Evolutionary conservation across 192 early-diverging fungal species (phyloP).

Genomic region (Martensiomyces pterosporus): DNA sequence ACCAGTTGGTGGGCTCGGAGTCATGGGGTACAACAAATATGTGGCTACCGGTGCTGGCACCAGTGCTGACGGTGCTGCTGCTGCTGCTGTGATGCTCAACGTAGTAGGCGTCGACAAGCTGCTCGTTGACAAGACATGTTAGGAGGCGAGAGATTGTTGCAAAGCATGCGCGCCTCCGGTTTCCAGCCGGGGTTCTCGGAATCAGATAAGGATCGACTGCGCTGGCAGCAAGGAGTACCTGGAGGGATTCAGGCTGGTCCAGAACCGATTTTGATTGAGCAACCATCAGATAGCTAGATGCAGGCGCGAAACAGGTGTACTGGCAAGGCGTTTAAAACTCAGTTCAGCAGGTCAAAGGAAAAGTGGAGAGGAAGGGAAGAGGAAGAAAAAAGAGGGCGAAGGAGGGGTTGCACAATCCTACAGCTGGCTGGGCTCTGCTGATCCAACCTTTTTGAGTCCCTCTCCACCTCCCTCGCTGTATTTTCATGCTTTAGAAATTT

Average conservation of each 20-base stretch:
- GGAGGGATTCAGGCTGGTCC: slow-evolving; percentile 5
- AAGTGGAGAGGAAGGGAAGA: too few species aligned
- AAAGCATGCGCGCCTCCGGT: slow-evolving; percentile 38
- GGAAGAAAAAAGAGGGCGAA: too few species aligned
- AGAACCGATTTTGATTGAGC: not conserved
- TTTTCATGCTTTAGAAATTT: too few species aligned
- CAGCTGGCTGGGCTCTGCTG: too few species aligned
- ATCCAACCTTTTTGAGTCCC: too few species aligned
- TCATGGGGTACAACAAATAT: too few species aligned
- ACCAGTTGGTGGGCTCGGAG: slow-evolving; percentile 15
- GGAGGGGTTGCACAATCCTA: too few species aligned
- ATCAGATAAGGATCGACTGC: slow-evolving; percentile 10
- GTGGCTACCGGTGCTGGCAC: slow-evolving; percentile 1
- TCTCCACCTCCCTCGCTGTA: too few species aligned
- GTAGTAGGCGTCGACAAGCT: slow-evolving; percentile 47
- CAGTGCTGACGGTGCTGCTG: slow-evolving; percentile 5
- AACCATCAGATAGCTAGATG: too few species aligned
- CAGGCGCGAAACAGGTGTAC: too few species aligned
- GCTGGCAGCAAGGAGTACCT: slow-evolving; percentile 8
- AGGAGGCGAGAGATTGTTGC: slow-evolving; percentile 57
- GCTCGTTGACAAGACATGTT: slow-evolving; percentile 55
- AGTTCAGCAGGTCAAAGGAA: too few species aligned
- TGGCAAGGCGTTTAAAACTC: too few species aligned
- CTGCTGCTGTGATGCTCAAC: slow-evolving; percentile 7
- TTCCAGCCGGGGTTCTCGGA: slow-evolving; percentile 19